Evolutionary conservation across 192 early-diverging fungal genomes (phyloP), one percentile per base, ranked within the genome.

Genomic region (Coemansia asiatica): DNA sequence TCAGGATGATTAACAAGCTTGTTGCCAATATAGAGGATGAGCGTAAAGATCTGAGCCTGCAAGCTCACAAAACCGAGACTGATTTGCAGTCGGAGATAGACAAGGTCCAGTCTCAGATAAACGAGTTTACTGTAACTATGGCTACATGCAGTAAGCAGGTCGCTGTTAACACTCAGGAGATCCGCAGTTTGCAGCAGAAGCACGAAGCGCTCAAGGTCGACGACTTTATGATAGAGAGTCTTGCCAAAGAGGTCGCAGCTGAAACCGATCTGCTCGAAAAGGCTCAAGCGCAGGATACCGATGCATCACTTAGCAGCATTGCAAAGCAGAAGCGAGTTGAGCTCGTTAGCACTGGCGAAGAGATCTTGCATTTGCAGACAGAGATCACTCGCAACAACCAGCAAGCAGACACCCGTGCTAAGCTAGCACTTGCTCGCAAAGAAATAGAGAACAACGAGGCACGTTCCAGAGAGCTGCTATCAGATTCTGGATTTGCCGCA

Each of bases 331-430:
- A 69, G 64, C 70, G 75, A 4, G 21, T 67, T 21, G 69, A 87
- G 65, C 53, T 89, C 8, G 63, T 63, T 16, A 67, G 68, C 10
- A 36, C 74, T n/a, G 88, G 88, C n/a, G 72, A 72, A 1, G 57
- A 74, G 25, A 60, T 85, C 16, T 65, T 51, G 13, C 51, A 55
- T 16, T 59, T 88, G 4, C 80, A 76, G 47, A 60, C 85, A 0
- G 89, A 92, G 76, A 87, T 91, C 6, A 40, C 76, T 60, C 22
- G 68, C 54, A 79, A 89, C 57, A 91, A 82, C 68, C 66, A 68
- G 67, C 86, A 89, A 57, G 82, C 80, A 0, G 88, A 91, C 33
- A 84, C 82, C 0, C 79, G 88, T 0, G 90, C 91, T 8, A 78
- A 81, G 48, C 68, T 94, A 46, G 68, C 77, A 0, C 50, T 91